Evolutionary conservation across 2,329 filamentous ascomycete species (phyloP), one percentile per base, ranked within the genome.

Genomic region (Xylariaceae sp.): DNA sequence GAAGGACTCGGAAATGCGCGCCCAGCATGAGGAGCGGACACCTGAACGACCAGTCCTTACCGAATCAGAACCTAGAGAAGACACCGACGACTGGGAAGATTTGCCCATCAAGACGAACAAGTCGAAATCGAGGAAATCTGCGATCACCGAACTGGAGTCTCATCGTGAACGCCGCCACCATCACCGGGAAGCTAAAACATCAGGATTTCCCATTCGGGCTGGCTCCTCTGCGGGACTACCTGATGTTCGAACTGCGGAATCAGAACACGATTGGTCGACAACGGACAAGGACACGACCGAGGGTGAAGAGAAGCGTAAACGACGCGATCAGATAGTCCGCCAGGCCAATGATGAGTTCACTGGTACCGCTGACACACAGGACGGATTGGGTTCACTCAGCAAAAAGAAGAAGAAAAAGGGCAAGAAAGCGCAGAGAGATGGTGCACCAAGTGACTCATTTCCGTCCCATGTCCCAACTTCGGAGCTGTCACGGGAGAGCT

Each of bases 341-440:
- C 41, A 23, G 24, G 41, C 43, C 32, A 38, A 46, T 12, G 41
- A 49, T 9, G 41, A 34, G n/a, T n/a, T n/a, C n/a, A n/a, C n/a
- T n/a, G n/a, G n/a, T n/a, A n/a, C n/a, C n/a, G n/a, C n/a, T n/a
- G n/a, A n/a, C n/a, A n/a, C n/a, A n/a, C n/a, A n/a, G n/a, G n/a
- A n/a, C n/a, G n/a, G n/a, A n/a, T n/a, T n/a, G n/a, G n/a, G n/a
- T n/a, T n/a, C n/a, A n/a, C n/a, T n/a, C n/a, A n/a, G 66, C 38
- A 70, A 69, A 17, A 61, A 61, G 28, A 70, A 66, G 54, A 69
- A 65, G 38, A 71, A 69, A 54, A 69, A 65, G 38, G 70, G 68
- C 41, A 68, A 55, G 57, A 71, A 55, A 46, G 42, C 36, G 11
- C 59, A 51, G 38, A 51, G 51, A 23, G 50, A 48, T 14, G 50